phyloP scores from a whole-genome alignment of 768 basidiomycete species.

The Epithele typhae region DNA sequence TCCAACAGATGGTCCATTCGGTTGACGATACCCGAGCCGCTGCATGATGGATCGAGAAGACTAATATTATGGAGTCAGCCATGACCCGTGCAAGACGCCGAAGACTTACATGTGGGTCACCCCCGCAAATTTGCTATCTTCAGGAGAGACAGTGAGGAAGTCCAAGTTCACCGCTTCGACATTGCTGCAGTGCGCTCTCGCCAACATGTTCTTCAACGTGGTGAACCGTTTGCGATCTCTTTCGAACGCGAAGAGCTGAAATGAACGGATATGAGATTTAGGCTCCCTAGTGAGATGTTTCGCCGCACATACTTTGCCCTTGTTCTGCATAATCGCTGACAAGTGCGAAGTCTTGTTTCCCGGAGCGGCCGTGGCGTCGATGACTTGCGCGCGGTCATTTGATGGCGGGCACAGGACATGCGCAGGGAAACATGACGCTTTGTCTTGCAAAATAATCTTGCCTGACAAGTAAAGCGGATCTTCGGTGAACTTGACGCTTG shows the following conservation, averaged over 20 bases:
- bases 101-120: slow-evolving; percentile 83
- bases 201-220: slow-evolving; percentile 82
- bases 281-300: no score
- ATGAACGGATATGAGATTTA: not conserved
- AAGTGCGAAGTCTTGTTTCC: slow-evolving; percentile 98
- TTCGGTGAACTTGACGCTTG: slow-evolving; percentile 59
- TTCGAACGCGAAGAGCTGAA: slow-evolving; percentile 84
- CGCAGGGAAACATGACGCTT: slow-evolving; percentile 96
- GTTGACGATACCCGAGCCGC: slow-evolving; percentile 90
- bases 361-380: slow-evolving; percentile 95
- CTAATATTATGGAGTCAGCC: slow-evolving; percentile 32
- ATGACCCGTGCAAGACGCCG: not conserved
- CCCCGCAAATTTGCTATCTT: slow-evolving; percentile 50
- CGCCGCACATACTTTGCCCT: slow-evolving; percentile 59
- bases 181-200: slow-evolving; percentile 81
- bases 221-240: slow-evolving; percentile 75
- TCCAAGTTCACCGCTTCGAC: slow-evolving; percentile 72
- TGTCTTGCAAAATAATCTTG: slow-evolving; percentile 91
- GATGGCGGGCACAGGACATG: slow-evolving; percentile 74
- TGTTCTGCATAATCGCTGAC: slow-evolving; percentile 79
- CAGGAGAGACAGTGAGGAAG: slow-evolving; percentile 77
- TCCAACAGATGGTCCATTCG: slow-evolving; percentile 82
- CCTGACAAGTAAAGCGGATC: slow-evolving; percentile 72
- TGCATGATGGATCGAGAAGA: slow-evolving; percentile 94
- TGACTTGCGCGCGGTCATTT: slow-evolving; percentile 50